Percentiles rank a stretch among this genome's conserved stretches.
Evolutionary conservation across 2,329 filamentous ascomycete species (phyloP).

Genomic region (Lecanicillium sp.): DNA sequence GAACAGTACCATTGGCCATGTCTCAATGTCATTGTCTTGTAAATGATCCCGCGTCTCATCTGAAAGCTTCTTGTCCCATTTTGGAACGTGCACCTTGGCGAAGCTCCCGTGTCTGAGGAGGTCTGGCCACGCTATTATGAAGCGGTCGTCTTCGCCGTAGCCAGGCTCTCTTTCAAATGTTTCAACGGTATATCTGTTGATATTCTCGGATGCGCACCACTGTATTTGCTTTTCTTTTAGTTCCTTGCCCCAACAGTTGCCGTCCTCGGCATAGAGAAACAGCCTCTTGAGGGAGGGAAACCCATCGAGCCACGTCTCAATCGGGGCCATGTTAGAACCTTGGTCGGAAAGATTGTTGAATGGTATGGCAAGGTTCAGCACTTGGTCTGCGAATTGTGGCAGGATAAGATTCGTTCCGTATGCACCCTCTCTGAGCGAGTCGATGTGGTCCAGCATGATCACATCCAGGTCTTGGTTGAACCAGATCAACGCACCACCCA

Average conservation of each 20-base stretch:
- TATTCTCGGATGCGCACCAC: conserved; percentile 24
- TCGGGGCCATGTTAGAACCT: conserved; percentile 4
- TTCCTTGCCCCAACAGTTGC: neutral
- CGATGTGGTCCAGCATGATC: conserved; percentile 14
- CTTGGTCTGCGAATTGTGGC: conserved; percentile 19
- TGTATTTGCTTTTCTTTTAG: conserved; percentile 11
- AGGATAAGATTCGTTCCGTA: conserved; percentile 12
- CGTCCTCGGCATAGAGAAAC: conserved; percentile 13
- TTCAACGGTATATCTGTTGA: conserved; percentile 19
- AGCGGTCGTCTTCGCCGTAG: conserved; percentile 16
- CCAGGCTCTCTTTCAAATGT: conserved; percentile 18
- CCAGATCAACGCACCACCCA: conserved; percentile 16
- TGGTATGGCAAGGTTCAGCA: conserved; percentile 20
- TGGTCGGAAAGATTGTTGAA: neutral
- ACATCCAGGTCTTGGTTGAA: conserved; percentile 25
- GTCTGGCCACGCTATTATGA: conserved; percentile 26
- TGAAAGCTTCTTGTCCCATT: conserved; percentile 3
- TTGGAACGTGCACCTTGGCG: conserved; percentile 17
- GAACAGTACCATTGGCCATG: conserved; percentile 25
- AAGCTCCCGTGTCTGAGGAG: conserved; percentile 19
- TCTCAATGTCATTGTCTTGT: conserved; percentile 10
- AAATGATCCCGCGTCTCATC: conserved; percentile 4
- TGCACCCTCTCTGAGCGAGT: neutral
- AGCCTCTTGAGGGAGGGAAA: conserved; percentile 16
- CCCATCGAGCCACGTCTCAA: neutral